Base-by-base conservation (phyloP, 1,139 yeast species). In the Geotrichum cucujoidarum region DNA sequence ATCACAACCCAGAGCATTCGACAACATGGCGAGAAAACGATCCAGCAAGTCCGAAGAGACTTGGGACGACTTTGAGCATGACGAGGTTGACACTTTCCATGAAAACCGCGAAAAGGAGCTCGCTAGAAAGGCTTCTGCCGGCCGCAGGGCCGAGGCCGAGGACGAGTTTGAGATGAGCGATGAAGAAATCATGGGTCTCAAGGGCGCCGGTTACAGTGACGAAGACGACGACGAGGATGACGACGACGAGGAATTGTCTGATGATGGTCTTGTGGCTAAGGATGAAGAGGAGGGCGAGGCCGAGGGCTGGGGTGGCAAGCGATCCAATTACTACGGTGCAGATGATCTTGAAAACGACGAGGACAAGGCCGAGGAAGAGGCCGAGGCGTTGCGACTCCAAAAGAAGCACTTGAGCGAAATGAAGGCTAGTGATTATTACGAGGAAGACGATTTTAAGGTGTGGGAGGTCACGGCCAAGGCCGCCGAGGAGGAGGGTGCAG, bases 361-460 rank as follows among this genome's bases (percentile, higher is more conserved):
- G 52, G 84, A 81, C 41, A 86, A 87, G 5, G 81, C 78, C 53
- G 81, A 78, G 53, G 83, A 89, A 70, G 92, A 94, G 50, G 81
- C 81, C 57, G 97, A 92, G 68, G 97, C 97, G 0, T 62, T 87
- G 50, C 80, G 89, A 62, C 81, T 88, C 56, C 97, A 90, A 67
- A 85, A 83, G 70, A 80, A 82, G 64, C 95, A 90, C 61, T 69
- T 90, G 53, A 79, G 80, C 55, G 95, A 86, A 47, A 73, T 92
- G 58, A 81, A 80, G 41, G 81, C 85, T 76, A 88, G 78, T 43
- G 97, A 89, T 65, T 90, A 80, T 61, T 73, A 84, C 55, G 95
- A 88, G 57, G 95, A 86, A 48, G 95, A 85, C 49, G 77, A 83
- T 61, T 77, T 80, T 63, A 86, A 80, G n/a, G 72, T 67, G 17